Base-by-base conservation (phyloP, 805 yeast species). In the Suhomyces vadensis region DNA sequence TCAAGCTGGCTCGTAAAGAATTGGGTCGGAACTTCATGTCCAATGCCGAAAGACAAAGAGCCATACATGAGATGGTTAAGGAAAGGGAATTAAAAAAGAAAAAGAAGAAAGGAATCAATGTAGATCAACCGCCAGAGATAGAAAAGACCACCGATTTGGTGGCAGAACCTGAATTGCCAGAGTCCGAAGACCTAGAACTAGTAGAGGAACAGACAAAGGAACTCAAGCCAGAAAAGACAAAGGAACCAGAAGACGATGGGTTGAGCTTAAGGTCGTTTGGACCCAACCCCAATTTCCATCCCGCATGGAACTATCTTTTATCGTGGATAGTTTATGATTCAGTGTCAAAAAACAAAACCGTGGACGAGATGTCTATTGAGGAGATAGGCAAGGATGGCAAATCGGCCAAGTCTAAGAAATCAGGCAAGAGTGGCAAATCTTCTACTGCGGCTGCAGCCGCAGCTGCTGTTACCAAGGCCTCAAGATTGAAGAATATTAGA, bases 281-380 rank as follows among this genome's bases (percentile, higher is more conserved):
- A 6, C 35, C 29, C 4, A 47, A 52, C 24, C 61, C 62, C 5
- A 49, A 64, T 11, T 69, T 67, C 42, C 61, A 61, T 42, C 74
- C 74, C 3, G 43, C 57, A 8, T 71, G 75, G 75, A 63, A 61
- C 40, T 64, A 63, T 44, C 23, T 69, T 13, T 55, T 70, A 17
- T 65, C 73, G 7, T 67, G 70, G 69, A 43, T 70, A 2, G 67
- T 60, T 3, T 68, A 68, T 48, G 58, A 63, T 4, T 31, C 42
- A 14, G 35, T 33, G 1, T 37, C 31, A 4, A 41, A 46, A 19
- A 43, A 21, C 4, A 13, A 27, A 4, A 31, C 46, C 2, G 31
- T 25, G 6, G 46, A 44, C 26, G 29, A 36, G 5, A 26, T 37
- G n/a, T 44, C 43, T 23, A 31, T 46, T 17, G 44, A 41, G 20